Percentiles rank a stretch among this genome's conserved stretches.
Conservation (phyloP, 768 basidiomycete species). For the Megacollybia marginata region DNA sequence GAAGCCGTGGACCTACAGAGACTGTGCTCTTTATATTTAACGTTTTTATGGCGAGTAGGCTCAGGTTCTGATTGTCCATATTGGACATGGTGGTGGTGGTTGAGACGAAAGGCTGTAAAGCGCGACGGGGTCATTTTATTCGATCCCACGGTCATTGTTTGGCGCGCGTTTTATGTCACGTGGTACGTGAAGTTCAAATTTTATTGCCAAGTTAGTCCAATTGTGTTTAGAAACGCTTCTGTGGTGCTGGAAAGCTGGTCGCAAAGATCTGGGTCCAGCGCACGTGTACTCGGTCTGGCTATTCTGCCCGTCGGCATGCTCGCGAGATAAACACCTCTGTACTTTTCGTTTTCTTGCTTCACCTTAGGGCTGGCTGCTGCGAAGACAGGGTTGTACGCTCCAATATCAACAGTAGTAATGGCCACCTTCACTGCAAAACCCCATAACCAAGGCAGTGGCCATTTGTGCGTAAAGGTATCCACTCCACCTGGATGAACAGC, state of each 20-base stretch:
- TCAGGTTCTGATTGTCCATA: background rate
- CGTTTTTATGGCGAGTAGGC: background rate
- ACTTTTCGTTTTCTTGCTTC: conserved; percentile 16
- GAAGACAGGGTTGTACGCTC: conserved; percentile 19
- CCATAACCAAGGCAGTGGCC: conserved; percentile 8
- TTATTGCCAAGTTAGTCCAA: too few species aligned
- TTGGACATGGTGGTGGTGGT: background rate
- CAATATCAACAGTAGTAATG: conserved; percentile 10
- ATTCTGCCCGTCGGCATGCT: conserved; percentile 17
- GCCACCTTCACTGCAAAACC: background rate
- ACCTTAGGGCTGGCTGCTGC: conserved; percentile 23
- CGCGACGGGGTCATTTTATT: background rate
- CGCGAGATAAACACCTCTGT: conserved; percentile 21
- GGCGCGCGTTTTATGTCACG: too few species aligned
- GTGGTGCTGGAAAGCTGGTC: too few species aligned
- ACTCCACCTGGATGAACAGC: conserved; percentile 22
- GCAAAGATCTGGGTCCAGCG: conserved; percentile 4
- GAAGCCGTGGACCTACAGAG: too few species aligned
- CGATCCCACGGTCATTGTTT: too few species aligned
- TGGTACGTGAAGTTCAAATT: too few species aligned
- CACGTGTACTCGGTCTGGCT: conserved; percentile 11
- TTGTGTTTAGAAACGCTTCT: too few species aligned
- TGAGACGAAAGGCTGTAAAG: background rate
- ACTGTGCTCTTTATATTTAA: background rate
- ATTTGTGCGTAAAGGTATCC: conserved; percentile 20